Conservation (phyloP, 768 basidiomycete genomes). For the Amanita rubescens region DNA sequence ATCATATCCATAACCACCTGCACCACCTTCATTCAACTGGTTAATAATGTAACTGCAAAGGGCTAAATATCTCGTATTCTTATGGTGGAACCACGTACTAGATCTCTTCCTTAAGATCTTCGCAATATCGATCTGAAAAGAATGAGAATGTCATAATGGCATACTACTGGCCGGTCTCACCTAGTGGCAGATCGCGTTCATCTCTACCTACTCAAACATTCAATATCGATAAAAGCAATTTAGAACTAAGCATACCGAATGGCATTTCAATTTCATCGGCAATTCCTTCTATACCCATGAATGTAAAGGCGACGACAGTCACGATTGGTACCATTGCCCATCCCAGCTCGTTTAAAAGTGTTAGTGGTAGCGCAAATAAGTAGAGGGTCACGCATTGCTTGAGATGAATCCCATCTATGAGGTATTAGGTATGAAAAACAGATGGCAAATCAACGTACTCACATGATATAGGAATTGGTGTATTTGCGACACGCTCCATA, state of each 20-base stretch:
- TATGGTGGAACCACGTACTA: conserved; percentile 39
- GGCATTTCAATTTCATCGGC: conserved; percentile 95
- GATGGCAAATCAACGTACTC: conserved; percentile 15
- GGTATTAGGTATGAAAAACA: neutral
- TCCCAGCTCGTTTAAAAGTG: conserved; percentile 73
- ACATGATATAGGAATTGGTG: conserved; percentile 77
- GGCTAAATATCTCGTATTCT: conserved; percentile 8
- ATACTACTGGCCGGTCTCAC: conserved; percentile 27
- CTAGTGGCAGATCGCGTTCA: conserved; percentile 65
- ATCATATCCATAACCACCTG: conserved; percentile 65
- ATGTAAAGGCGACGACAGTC: conserved; percentile 81
- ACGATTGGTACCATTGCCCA: conserved; percentile 84
- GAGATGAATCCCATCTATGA: conserved; percentile 75
- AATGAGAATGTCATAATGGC: neutral
- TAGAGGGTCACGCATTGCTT: conserved; percentile 95
- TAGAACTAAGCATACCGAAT: conserved; percentile 50
- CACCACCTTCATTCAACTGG: conserved; percentile 65
- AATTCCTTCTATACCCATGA: conserved; percentile 95
- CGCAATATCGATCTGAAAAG: conserved; percentile 67
- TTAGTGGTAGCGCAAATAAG: conserved; percentile 85
- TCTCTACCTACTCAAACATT: conserved; percentile 39
- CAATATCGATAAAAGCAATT: conserved; percentile 7
- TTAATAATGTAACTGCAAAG: conserved; percentile 55
- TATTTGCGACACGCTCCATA: conserved; percentile 91
- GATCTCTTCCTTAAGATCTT: conserved; percentile 81